Percentiles rank a stretch among this genome's conserved stretches.
These are phyloP conservation scores for Auricularia sp. DNA, from an alignment of 768 basidiomycete genomes.

Conservation along the genomic window DNA sequence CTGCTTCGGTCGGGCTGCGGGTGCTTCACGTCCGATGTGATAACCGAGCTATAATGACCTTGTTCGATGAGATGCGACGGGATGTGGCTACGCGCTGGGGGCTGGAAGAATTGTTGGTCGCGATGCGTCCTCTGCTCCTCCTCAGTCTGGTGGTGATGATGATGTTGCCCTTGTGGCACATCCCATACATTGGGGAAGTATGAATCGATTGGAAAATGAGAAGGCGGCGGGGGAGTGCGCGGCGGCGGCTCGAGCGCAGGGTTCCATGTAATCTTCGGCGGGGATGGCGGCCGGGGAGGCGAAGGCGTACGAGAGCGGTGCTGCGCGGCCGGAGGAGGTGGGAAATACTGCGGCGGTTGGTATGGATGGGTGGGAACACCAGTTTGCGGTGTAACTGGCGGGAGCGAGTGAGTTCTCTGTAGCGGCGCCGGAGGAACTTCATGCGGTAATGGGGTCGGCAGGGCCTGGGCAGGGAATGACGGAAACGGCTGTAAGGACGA, in stretches of 20 bases:
- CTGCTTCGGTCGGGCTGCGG: constrained; percentile 52
- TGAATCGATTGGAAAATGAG: constrained; percentile 59
- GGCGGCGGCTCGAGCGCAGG: constrained; percentile 74
- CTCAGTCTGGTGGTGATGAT: constrained; percentile 13
- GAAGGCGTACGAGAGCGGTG: constrained; percentile 13
- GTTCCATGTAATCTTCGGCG: constrained; percentile 68
- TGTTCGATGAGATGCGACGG: constrained; percentile 58
- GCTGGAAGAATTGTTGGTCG: constrained; percentile 42
- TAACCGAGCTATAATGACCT: constrained; percentile 62
- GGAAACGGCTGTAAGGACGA: not conserved
- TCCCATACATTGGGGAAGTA: constrained; percentile 89
- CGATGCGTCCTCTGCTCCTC: constrained; percentile 19
- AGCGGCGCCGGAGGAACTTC: constrained; percentile 57
- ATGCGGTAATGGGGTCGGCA: constrained; percentile 51
- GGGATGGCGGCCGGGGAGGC: constrained; percentile 40
- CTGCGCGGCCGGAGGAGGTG: constrained; percentile 2
- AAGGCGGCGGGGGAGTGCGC: constrained; percentile 38
- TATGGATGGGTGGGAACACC: not conserved
- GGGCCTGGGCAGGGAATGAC: constrained; percentile 18
- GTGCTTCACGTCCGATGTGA: constrained; percentile 8
- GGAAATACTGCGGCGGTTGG: not conserved
- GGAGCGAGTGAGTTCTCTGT: constrained; percentile 38
- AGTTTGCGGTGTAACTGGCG: constrained; percentile 19
- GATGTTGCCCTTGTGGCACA: constrained; percentile 31
- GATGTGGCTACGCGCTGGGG: constrained; percentile 49